Evolutionary conservation across 306 rosid genomes (phyloP), one percentile per base, ranked within the genome.

Genomic region (Cicer cuneatum): DNA sequence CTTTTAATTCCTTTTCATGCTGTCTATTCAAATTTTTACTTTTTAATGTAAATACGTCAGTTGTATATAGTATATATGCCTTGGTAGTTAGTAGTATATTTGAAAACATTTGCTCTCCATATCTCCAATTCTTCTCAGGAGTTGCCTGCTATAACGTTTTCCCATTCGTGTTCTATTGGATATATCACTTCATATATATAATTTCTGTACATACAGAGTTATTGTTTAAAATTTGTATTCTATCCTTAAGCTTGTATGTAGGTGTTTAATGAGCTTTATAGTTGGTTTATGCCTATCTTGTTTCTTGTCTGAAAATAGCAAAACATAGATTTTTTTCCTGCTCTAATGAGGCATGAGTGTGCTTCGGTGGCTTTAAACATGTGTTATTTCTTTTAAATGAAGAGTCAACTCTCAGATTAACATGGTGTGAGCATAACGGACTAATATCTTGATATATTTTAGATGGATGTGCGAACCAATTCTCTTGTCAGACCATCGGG

Each of bases 391-490:
- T 45, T 54, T 84, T 73, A 18, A 33, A 41, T 77, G 58, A 24
- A 35, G 75, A 81, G 41, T 69, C 49, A 35, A 9, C 75, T 84
- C 64, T 64, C 59, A 61, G 72, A 81, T 63, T 69, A 66, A 49
- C 46, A 56, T 56, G 15, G 65, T 24, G 35, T 45, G 63, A 42
- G 71, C 47, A 80, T 66, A 69, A 57, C 78, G 77, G 78, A 87
- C 83, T 19, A 69, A 70, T 76, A 24, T 49, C 75, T 61, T 74
- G 74, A 81, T 74, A 43, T 78, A 51, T 39, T 79, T 39, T 78
- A 91, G 99, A 85, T 90, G 97, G 97, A 94, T 80, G 91, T 84
- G 79, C 93, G 88, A 76, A 84, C 86, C 75, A 90, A 81, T 88
- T 59, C 97, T 68, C 89, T 87, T 65, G 84, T 81, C 76, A 87